These are phyloP conservation scores for Suillus placidus DNA, from an alignment of 768 basidiomycete species.

Conservation along the genomic window DNA sequence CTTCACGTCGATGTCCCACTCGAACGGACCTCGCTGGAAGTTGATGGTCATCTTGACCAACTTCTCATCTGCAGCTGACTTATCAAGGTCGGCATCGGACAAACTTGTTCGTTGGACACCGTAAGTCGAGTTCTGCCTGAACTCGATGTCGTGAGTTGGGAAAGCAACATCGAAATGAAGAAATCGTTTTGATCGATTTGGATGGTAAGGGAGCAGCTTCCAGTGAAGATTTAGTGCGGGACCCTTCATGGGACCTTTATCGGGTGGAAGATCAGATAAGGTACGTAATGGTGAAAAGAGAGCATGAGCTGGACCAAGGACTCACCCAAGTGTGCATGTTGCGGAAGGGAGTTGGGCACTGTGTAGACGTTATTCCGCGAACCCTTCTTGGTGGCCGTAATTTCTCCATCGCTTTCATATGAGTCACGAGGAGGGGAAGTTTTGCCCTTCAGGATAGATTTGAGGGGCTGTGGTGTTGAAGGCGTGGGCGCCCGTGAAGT, in stretches of 20 bases:
- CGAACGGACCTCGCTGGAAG: slow-evolving; percentile 39
- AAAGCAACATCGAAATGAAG: slow-evolving; percentile 57
- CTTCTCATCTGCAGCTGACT: slow-evolving; percentile 45
- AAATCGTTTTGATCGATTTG: slow-evolving; percentile 35
- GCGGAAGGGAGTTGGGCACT: slow-evolving; percentile 24
- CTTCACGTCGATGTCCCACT: slow-evolving; percentile 46
- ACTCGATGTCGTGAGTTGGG: slow-evolving; percentile 37
- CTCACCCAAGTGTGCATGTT: slow-evolving; percentile 31
- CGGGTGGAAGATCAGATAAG: slow-evolving; percentile 33
- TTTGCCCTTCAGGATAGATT: slow-evolving; percentile 34
- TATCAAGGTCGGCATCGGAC: slow-evolving; percentile 42
- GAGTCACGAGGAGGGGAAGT: slow-evolving; percentile 20
- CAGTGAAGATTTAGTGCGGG: slow-evolving; percentile 48
- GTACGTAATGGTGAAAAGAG: slow-evolving; percentile 21
- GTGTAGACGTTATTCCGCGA: slow-evolving; percentile 22
- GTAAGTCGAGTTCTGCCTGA: slow-evolving; percentile 24
- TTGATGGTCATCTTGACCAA: slow-evolving; percentile 54
- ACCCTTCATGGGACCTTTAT: slow-evolving; percentile 41
- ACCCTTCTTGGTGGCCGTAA: slow-evolving; percentile 23
- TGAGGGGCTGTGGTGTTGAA: slow-evolving; percentile 21
- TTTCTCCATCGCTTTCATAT: slow-evolving; percentile 36
- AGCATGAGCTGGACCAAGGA: background rate
- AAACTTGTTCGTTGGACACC: slow-evolving; percentile 28
- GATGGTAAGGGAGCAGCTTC: slow-evolving; percentile 48
- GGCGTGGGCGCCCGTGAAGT: background rate